Conservation (phyloP, 768 basidiomycete genomes). For the Kwoniella mangroviensis region DNA sequence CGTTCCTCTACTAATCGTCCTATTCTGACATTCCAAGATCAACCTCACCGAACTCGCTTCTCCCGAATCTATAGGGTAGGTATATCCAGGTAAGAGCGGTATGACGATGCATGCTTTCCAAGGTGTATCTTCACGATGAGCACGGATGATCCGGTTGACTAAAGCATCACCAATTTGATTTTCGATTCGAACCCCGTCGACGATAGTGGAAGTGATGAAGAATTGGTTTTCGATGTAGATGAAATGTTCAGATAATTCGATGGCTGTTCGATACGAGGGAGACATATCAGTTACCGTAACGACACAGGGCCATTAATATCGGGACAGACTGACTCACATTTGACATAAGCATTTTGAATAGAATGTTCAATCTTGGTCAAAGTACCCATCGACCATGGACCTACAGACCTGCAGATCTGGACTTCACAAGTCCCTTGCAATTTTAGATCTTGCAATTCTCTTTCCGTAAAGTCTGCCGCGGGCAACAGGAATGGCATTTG, state of each 20-base stretch:
- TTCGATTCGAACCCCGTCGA: slow-evolving; percentile 83
- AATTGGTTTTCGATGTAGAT: slow-evolving; percentile 86
- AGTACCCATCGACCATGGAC: slow-evolving; percentile 96
- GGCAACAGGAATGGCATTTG: slow-evolving; percentile 92
- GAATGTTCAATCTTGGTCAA: slow-evolving; percentile 82
- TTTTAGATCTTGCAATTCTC: slow-evolving; percentile 76
- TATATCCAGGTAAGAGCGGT: slow-evolving; percentile 89
- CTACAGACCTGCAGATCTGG: slow-evolving; percentile 93
- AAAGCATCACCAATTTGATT: slow-evolving; percentile 95
- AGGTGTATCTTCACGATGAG: slow-evolving; percentile 74
- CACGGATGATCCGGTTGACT: slow-evolving; percentile 85
- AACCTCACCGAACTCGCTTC: slow-evolving; percentile 93
- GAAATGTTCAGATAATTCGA: slow-evolving; percentile 92
- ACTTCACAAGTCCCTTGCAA: slow-evolving; percentile 95
- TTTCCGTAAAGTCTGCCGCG: slow-evolving; percentile 84
- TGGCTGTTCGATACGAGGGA: slow-evolving; percentile 64
- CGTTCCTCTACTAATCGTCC: slow-evolving; percentile 83
- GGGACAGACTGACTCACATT: slow-evolving; percentile 65
- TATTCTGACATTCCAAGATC: slow-evolving; percentile 93
- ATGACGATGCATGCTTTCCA: slow-evolving; percentile 91
- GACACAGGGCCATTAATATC: no score
- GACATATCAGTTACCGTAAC: background rate
- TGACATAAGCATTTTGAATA: slow-evolving; percentile 90
- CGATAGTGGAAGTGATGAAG: slow-evolving; percentile 67
- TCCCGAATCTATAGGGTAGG: slow-evolving; percentile 86